Evolutionary conservation across 768 basidiomycete species (phyloP).

Genomic region (Auricularia cornea): DNA sequence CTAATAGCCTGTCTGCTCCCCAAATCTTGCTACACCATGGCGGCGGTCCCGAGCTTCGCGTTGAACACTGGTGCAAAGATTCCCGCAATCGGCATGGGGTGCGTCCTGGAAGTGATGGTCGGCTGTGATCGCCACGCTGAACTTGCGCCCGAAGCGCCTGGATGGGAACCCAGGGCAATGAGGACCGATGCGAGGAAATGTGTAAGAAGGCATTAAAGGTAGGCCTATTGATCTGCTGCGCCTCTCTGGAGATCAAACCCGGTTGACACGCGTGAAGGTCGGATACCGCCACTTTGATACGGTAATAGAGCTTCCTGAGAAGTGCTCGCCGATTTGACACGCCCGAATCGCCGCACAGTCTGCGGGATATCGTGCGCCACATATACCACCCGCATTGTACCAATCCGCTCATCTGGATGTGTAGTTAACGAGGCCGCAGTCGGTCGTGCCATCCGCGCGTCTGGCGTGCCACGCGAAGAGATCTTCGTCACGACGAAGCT

Average conservation of each 20-base stretch:
- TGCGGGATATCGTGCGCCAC: neutral
- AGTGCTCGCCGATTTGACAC: no score
- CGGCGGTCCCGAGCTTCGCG: constrained; percentile 3
- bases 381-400: neutral
- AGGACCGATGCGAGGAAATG: constrained; percentile 34
- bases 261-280: neutral
- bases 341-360: neutral
- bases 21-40: no score
- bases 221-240: neutral
- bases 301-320: neutral
- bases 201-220: constrained; percentile 27
- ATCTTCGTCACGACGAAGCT: constrained; percentile 65
- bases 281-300: neutral
- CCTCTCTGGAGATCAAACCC: no score
- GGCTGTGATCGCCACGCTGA: neutral
- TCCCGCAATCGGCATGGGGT: constrained; percentile 8
- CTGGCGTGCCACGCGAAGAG: constrained; percentile 60
- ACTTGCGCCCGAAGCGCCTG: constrained; percentile 21
- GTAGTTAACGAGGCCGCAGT: constrained; percentile 65
- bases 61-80: constrained; percentile 7
- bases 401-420: neutral
- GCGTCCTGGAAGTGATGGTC: neutral
- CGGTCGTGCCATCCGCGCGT: constrained; percentile 67
- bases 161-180: constrained; percentile 31
- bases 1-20: no score